phyloP scores from a whole-genome alignment of 1,139 yeast species.

The Saccharomyces hybrid region DNA sequence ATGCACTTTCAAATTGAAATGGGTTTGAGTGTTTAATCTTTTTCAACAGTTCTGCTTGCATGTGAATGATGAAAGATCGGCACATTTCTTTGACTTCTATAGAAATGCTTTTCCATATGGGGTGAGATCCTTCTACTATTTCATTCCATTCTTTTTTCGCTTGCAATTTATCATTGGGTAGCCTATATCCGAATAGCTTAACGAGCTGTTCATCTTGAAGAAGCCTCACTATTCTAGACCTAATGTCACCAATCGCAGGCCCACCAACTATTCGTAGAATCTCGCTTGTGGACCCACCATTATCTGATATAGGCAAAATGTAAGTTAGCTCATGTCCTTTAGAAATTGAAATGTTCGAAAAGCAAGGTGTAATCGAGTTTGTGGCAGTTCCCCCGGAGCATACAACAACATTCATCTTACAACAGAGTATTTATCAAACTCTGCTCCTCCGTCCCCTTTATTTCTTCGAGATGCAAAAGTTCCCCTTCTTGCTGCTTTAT shows the following conservation, averaged over 20 bases:
- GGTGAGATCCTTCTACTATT: constrained; percentile 74
- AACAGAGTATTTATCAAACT: not conserved
- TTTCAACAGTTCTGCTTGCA: constrained; percentile 69
- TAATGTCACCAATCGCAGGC: constrained; percentile 88
- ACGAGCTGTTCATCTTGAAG: constrained; percentile 40
- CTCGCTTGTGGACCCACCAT: constrained; percentile 93
- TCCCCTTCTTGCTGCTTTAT: not conserved
- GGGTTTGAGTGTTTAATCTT: constrained; percentile 49
- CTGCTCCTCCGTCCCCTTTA: not conserved
- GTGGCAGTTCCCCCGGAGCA: constrained; percentile 76
- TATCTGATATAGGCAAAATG: constrained; percentile 78
- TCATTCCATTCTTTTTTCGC: constrained; percentile 72
- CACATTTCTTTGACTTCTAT: constrained; percentile 64
- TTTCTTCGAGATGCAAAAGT: not conserved
- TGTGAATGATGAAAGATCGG: constrained; percentile 69
- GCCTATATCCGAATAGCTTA: constrained; percentile 51
- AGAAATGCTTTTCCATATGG: constrained; percentile 54
- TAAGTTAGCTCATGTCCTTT: constrained; percentile 40
- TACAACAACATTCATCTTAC: constrained; percentile 34
- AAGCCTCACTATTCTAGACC: constrained; percentile 72
- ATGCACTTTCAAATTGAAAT: constrained; percentile 69
- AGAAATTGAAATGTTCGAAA: constrained; percentile 37
- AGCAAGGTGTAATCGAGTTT: constrained; percentile 50
- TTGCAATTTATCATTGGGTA: constrained; percentile 41
- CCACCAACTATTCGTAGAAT: constrained; percentile 85